phyloP scores from a whole-genome alignment of 768 basidiomycete species.

The Hericium erinaceus region DNA sequence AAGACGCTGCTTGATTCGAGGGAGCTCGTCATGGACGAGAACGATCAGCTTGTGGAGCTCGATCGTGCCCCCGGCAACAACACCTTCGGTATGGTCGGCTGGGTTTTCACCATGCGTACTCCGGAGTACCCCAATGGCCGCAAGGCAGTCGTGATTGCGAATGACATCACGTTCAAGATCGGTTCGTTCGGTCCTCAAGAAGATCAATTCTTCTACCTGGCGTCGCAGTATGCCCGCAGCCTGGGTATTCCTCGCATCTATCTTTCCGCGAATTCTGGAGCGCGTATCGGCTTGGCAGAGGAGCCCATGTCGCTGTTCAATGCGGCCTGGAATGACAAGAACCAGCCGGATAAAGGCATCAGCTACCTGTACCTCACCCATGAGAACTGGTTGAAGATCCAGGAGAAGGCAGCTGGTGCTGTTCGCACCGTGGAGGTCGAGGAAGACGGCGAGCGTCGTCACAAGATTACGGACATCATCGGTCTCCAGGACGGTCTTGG shows the following conservation, averaged over 20 bases:
- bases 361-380: slow-evolving; percentile 93
- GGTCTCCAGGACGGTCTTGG: slow-evolving; percentile 96
- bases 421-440: slow-evolving; percentile 80
- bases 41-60: slow-evolving; percentile 84
- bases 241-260: slow-evolving; percentile 91
- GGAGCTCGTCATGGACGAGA: slow-evolving; percentile 91
- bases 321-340: slow-evolving; percentile 79
- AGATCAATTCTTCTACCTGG: slow-evolving; percentile 94
- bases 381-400: slow-evolving; percentile 82
- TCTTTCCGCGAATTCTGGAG: slow-evolving; percentile 97
- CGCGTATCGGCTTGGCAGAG: slow-evolving; percentile 92
- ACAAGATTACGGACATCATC: slow-evolving; percentile 94
- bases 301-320: slow-evolving; percentile 84
- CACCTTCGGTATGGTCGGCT: slow-evolving; percentile 94
- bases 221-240: slow-evolving; percentile 85
- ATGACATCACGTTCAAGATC: slow-evolving; percentile 98
- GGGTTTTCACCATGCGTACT: slow-evolving; percentile 88
- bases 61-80: slow-evolving; percentile 91
- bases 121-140: slow-evolving; percentile 91
- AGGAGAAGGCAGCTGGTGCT: slow-evolving; percentile 72
- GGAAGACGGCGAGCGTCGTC: slow-evolving; percentile 76
- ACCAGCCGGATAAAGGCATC: slow-evolving; percentile 88
- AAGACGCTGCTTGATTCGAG: slow-evolving; percentile 73
- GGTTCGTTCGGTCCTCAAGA: slow-evolving; percentile 95
- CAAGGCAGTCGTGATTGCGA: slow-evolving; percentile 82